Evolutionary conservation across 805 yeast genomes (phyloP), one percentile per base, ranked within the genome.

Genomic region (Saturnispora mendoncae): DNA sequence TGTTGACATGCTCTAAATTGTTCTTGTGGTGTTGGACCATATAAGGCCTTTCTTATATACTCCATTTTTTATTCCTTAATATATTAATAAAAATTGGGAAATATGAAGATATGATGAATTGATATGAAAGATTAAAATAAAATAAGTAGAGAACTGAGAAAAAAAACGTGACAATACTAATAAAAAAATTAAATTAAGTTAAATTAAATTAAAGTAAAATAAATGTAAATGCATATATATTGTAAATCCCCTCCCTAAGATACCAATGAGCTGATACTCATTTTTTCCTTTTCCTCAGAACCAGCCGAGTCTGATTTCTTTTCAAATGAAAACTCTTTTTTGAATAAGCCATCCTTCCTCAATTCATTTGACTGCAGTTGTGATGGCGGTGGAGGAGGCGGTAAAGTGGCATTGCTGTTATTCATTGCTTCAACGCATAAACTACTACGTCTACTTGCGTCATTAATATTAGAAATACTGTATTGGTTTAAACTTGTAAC

Each of bases 21-120:
- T 54, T 85, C 97, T 54, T 81, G 80, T 32, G 97, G 96, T 56
- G 88, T 96, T 0, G 97, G 97, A 0, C 98, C 98, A 82, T 94
- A 90, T 29, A 90, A 80, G 4, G 88, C 84, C 57, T 80, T 79
- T 64, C 85, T 88, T 26, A 90, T 60, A 58, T 70, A 81, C 56
- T 90, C 86, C 97, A 90, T 90, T 6, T 5, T 13, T 25, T 27
- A 27, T 23, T 10, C 26, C 10, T 10, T 23, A n/a, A n/a, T n/a
- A n/a, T n/a, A n/a, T 15, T 9, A 30, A 30, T 15, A 30, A 18
- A 15, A n/a, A n/a, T n/a, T n/a, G n/a, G n/a, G n/a, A n/a, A n/a
- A n/a, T n/a, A n/a, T n/a, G n/a, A n/a, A n/a, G n/a, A n/a, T n/a
- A n/a, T n/a, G n/a, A n/a, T n/a, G n/a, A n/a, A n/a, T n/a, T n/a